Evolutionary conservation across 176 grass and related monocot species (phyloP).

Genomic region (Oryza glaberrima): DNA sequence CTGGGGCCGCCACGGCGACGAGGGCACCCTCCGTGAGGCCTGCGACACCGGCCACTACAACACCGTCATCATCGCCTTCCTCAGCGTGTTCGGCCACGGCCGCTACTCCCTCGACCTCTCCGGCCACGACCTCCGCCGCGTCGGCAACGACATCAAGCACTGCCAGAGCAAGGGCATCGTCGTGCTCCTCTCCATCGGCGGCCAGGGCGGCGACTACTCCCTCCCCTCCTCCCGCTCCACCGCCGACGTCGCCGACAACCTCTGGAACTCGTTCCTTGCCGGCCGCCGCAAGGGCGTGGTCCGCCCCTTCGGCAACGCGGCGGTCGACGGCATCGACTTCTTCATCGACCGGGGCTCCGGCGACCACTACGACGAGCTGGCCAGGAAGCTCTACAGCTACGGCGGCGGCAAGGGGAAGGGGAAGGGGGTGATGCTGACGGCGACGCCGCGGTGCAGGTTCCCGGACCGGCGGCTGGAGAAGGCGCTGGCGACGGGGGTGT

Average conservation of each 20-base stretch:
- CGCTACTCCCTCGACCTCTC: background rate
- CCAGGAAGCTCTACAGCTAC: no score
- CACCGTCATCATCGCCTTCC: slow-evolving; percentile 12
- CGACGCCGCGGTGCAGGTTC: background rate
- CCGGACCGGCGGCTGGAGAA: background rate
- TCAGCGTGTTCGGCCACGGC: slow-evolving; percentile 9
- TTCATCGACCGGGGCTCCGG: slow-evolving; percentile 11
- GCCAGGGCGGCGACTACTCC: background rate
- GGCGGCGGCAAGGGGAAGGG: no score
- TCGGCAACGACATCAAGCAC: background rate
- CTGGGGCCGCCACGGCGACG: background rate
- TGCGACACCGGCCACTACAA: background rate
- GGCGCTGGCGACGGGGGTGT: slow-evolving; percentile 8
- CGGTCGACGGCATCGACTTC: background rate
- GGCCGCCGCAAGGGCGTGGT: background rate
- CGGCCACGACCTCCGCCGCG: background rate
- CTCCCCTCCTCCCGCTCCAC: background rate
- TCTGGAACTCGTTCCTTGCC: background rate
- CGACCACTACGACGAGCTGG: slow-evolving; percentile 6
- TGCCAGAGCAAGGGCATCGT: no score
- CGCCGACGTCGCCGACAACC: background rate
- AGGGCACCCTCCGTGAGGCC: background rate
- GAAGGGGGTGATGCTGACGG: background rate
- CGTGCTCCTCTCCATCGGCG: slow-evolving; percentile 19
- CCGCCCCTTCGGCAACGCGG: background rate